These are phyloP conservation scores for Rhinocladiella similis DNA, from an alignment of 2,329 filamentous ascomycete genomes.

Conservation along the genomic window DNA sequence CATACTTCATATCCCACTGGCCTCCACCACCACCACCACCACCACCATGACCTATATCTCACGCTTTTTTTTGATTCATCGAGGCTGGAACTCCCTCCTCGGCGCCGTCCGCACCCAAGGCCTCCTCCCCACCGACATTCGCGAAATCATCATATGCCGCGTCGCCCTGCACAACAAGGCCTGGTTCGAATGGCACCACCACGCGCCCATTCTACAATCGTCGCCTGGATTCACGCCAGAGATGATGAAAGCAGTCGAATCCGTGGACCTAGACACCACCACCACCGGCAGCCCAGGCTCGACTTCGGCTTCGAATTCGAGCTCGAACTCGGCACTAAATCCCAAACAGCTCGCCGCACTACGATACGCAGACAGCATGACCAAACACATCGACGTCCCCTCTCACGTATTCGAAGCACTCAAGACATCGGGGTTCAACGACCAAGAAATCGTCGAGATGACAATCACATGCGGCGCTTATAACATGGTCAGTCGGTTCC, in stretches of 20 bases:
- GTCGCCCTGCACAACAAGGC: conserved; percentile 77
- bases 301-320: too few species aligned
- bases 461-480: conserved; percentile 78
- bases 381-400: conserved; percentile 65
- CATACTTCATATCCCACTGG: too few species aligned
- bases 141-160: conserved; percentile 76
- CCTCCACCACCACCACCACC: too few species aligned
- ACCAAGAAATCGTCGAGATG: conserved; percentile 77
- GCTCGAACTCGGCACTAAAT: too few species aligned
- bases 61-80: too few species aligned
- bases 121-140: conserved; percentile 50
- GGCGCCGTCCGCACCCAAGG: conserved; percentile 54
- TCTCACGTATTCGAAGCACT: conserved; percentile 52
- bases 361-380: conserved; percentile 80
- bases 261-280: too few species aligned
- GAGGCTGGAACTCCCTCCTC: conserved; percentile 58
- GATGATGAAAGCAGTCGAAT: too few species aligned
- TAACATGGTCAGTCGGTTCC: conserved; percentile 80
- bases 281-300: too few species aligned
- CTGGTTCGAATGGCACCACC: conserved; percentile 81
- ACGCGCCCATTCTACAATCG: conserved; percentile 59
- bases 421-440: conserved; percentile 44
- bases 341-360: conserved; percentile 64
- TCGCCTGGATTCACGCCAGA: background rate
- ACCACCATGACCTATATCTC: too few species aligned